phyloP scores from a whole-genome alignment of 2,329 filamentous ascomycete genomes.

The Botrytis medusae region DNA sequence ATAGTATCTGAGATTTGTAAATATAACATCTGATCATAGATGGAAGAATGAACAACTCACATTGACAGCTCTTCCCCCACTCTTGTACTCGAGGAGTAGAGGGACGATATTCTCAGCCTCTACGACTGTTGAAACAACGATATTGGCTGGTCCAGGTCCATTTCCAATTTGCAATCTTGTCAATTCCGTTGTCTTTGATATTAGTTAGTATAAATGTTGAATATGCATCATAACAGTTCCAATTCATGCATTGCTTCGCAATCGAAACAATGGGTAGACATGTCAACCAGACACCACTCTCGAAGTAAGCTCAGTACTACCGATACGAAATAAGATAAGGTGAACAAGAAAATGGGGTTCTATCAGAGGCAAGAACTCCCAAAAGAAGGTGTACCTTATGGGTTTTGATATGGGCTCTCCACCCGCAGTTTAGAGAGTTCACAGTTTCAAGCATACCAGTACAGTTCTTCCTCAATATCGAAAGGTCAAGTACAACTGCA shows the following conservation, averaged over 20 bases:
- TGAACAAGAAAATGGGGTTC: background rate
- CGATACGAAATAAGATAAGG: background rate
- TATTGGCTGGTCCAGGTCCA: slow-evolving; percentile 46
- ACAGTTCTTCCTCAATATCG: slow-evolving; percentile 67
- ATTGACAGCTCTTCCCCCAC: slow-evolving; percentile 55
- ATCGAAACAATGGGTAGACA: background rate
- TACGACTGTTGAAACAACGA: slow-evolving; percentile 72
- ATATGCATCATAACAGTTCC: background rate
- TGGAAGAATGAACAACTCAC: slow-evolving; percentile 44
- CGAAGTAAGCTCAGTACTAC: background rate
- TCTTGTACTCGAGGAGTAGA: slow-evolving; percentile 58
- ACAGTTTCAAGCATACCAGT: slow-evolving; percentile 67
- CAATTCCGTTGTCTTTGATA: slow-evolving; percentile 61
- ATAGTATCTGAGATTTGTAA: slow-evolving; percentile 42
- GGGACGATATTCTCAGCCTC: slow-evolving; percentile 69
- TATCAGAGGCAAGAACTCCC: background rate
- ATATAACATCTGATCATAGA: background rate
- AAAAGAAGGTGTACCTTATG: slow-evolving; percentile 61
- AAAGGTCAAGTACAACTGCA: slow-evolving; percentile 65
- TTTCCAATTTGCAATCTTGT: slow-evolving; percentile 69
- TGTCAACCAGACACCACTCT: background rate
- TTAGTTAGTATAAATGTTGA: slow-evolving; percentile 27
- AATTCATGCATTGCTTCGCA: background rate
- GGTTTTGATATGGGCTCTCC: slow-evolving; percentile 78
- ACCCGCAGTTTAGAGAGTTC: slow-evolving; percentile 58